Base-by-base conservation (phyloP, 257 asterid genomes). In the Solanum tacnaense region DNA sequence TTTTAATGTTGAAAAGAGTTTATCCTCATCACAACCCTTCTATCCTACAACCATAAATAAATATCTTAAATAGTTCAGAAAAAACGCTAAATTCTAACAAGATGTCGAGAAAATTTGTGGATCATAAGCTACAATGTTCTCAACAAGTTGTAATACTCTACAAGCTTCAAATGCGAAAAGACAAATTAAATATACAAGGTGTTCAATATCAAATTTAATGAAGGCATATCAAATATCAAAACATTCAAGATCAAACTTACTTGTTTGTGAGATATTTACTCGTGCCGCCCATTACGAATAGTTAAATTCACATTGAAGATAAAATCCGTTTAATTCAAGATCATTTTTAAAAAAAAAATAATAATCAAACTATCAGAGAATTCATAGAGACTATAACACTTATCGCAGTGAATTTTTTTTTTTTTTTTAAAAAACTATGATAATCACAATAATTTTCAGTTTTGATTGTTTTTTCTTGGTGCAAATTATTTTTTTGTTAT, bases 271-370 rank as follows among this genome's bases (percentile, higher is more conserved):
- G 7, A 15, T 70, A 31, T 15, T 70, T 68, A 27, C 2, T 25
- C 34, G 0, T 29, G 11, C 0, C 21, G 1, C 1, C 4, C 5
- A 13, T 6, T 68, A 27, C 0, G 6, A 70, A 29, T 70, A 70
- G 4, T 65, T n/a, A 65, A n/a, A 70, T 6, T 70, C 6, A 70
- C 36, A 70, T 29, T 31, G 0, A 13, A 29, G 5, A 13, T 70
- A 12, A 56, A 56, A 56, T 1, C 2, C 12, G 1, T 7, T 3
- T 32, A 70, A 20, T 31, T 70, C 39, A 29, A 70, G 10, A 31
- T 70, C n/a, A 2, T 52, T 49, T 49, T 15, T 41, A 11, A 68
- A 38, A 0, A 39, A 27, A 38, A 0, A 39, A 39, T 8, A 39
- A 8, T 0, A 29, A 70, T 70, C 0, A 70, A 29, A 52, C 8